These are phyloP conservation scores for Lachnellula hyalina DNA, from an alignment of 2,329 filamentous ascomycete genomes.

Conservation along the genomic window DNA sequence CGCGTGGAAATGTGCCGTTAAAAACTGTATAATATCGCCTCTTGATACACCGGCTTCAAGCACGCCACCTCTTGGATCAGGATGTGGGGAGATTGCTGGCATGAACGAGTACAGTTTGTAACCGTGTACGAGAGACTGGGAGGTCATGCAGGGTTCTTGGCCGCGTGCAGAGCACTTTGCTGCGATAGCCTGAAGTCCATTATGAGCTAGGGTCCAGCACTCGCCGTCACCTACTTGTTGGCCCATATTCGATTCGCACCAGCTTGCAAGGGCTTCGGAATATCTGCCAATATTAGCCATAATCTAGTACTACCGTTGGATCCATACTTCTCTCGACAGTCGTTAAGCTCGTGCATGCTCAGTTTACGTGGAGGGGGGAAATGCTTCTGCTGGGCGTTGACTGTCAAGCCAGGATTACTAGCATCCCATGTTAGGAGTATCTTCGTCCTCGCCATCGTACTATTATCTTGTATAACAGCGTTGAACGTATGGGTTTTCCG, in stretches of 20 bases:
- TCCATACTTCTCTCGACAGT: constrained; percentile 13
- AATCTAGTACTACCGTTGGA: background rate
- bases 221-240: constrained; percentile 34
- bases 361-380: constrained; percentile 26
- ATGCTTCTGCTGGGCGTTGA: constrained; percentile 32
- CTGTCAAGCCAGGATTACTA: constrained; percentile 28
- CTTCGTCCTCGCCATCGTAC: constrained; percentile 30
- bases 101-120: constrained; percentile 29
- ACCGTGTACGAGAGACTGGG: constrained; percentile 31
- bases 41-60: constrained; percentile 25
- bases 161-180: constrained; percentile 16
- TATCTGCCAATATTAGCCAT: constrained; percentile 21
- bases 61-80: constrained; percentile 21
- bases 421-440: constrained; percentile 34
- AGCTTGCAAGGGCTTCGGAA: constrained; percentile 28
- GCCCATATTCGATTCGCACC: constrained; percentile 28
- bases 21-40: constrained; percentile 35
- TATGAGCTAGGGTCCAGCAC: constrained; percentile 35
- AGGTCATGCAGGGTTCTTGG: constrained; percentile 29
- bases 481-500: constrained; percentile 29
- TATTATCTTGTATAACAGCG: constrained; percentile 29
- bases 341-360: constrained; percentile 19
- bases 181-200: constrained; percentile 28
- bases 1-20: constrained; percentile 27
- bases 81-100: constrained; percentile 15